Evolutionary conservation across 2,329 filamentous ascomycete species (phyloP).

Genomic region (Stagonosporopsis tanaceti): DNA sequence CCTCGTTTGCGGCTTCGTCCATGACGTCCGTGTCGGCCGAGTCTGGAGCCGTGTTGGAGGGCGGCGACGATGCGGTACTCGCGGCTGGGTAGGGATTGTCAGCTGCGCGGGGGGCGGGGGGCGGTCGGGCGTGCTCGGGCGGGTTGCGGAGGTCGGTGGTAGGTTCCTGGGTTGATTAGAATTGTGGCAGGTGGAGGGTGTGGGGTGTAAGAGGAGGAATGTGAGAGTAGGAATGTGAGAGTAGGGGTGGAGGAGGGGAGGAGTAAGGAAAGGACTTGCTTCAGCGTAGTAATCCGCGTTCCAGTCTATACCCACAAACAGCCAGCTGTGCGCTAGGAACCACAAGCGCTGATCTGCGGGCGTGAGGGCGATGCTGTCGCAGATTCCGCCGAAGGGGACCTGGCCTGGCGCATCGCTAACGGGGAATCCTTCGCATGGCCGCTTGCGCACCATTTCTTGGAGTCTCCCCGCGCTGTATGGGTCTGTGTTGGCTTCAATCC

Average conservation of each 20-base stretch:
- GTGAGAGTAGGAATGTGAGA: background rate
- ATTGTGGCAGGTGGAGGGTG: background rate
- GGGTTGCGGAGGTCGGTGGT: background rate
- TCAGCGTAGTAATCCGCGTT: conserved; percentile 17
- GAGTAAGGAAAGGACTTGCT: background rate
- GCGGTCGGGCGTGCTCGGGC: background rate
- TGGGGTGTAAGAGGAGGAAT: too few relatives aligned
- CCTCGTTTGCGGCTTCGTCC: background rate
- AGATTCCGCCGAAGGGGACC: conserved; percentile 11
- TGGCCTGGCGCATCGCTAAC: conserved; percentile 11
- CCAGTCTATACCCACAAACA: conserved; percentile 20
- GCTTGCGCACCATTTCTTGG: conserved; percentile 20
- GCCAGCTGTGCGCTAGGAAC: conserved; percentile 21
- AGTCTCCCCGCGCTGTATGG: conserved; percentile 24
- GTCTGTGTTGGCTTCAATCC: conserved; percentile 24
- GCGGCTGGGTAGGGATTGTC: too few relatives aligned
- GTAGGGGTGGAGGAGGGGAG: background rate
- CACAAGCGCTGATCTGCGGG: conserved; percentile 16
- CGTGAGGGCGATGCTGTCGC: conserved; percentile 11
- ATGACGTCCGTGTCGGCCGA: too few relatives aligned
- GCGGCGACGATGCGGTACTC: too few relatives aligned
- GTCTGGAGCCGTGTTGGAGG: background rate
- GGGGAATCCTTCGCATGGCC: conserved; percentile 18
- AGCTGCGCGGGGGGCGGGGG: background rate
- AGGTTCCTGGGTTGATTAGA: background rate